A percentile compares a stretch with the other conserved stretches of the same genome.
These are phyloP conservation scores for Rhodocollybia butyracea DNA, from an alignment of 768 basidiomycete species.

Conservation along the genomic window DNA sequence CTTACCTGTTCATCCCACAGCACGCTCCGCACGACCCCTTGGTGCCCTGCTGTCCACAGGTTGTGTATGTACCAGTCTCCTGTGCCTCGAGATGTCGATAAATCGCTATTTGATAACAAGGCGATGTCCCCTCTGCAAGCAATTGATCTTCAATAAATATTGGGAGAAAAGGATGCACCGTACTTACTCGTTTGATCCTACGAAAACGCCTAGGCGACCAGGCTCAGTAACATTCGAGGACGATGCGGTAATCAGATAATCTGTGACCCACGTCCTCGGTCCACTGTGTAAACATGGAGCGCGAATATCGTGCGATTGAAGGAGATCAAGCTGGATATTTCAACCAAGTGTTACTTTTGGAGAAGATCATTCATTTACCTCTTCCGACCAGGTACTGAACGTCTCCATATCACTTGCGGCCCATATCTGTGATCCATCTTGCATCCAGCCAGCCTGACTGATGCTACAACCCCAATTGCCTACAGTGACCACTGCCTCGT, in stretches of 20 bases:
- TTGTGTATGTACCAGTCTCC: conserved; percentile 49
- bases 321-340: conserved; percentile 51
- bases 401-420: conserved; percentile 95
- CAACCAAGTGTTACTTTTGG: neutral
- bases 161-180: neutral
- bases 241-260: conserved; percentile 60
- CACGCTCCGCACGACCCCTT: conserved; percentile 53
- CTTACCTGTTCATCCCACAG: conserved; percentile 54
- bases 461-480: conserved; percentile 87
- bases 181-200: conserved; percentile 72
- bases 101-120: conserved; percentile 43
- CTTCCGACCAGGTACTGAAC: conserved; percentile 77
- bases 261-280: conserved; percentile 68
- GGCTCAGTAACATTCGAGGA: conserved; percentile 21
- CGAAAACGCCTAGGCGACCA: conserved; percentile 51
- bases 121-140: conserved; percentile 53
- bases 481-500: conserved; percentile 77
- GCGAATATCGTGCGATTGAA: conserved; percentile 60
- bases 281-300: conserved; percentile 56
- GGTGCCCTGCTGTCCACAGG: conserved; percentile 53
- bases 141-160: neutral
- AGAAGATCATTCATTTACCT: conserved; percentile 37
- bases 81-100: conserved; percentile 24
- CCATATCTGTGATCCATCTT: conserved; percentile 51
- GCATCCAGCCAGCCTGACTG: conserved; percentile 72